phyloP scores from a whole-genome alignment of 2,329 filamentous ascomycete species.

The Pseudogymnoascus sp. region DNA sequence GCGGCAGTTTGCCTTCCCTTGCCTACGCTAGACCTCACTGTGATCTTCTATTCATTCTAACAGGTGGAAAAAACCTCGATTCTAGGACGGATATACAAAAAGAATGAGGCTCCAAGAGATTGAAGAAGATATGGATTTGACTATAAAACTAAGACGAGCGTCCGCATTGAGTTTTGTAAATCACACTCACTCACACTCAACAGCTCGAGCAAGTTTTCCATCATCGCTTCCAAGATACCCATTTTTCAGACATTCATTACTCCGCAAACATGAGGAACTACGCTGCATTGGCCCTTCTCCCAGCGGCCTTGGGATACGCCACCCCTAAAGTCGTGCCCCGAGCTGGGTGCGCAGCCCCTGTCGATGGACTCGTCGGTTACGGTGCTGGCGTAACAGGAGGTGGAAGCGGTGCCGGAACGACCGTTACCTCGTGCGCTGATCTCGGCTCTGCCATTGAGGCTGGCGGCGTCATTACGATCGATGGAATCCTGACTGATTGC shows the following conservation, averaged over 20 bases:
- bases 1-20: neutral
- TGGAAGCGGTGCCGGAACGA: constrained; percentile 35
- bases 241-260: neutral
- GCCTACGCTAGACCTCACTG: neutral
- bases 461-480: constrained; percentile 38
- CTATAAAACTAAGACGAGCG: neutral
- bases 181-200: neutral
- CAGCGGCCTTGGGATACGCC: neutral
- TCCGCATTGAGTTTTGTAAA: neutral
- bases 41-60: neutral
- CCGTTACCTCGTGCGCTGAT: constrained; percentile 36
- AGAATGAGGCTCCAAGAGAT: neutral
- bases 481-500: constrained; percentile 26
- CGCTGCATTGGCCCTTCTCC: constrained; percentile 3
- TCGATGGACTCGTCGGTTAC: neutral
- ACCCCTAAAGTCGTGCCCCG: neutral
- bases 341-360: neutral
- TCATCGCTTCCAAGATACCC: neutral
- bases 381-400: constrained; percentile 31
- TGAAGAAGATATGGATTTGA: neutral
- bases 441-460: constrained; percentile 34
- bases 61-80: neutral
- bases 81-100: neutral
- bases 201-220: neutral
- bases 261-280: neutral